These are phyloP conservation scores for Cryptococcus sp. DNA, from an alignment of 1,284 basidiomycete species.

Conservation along the genomic window DNA sequence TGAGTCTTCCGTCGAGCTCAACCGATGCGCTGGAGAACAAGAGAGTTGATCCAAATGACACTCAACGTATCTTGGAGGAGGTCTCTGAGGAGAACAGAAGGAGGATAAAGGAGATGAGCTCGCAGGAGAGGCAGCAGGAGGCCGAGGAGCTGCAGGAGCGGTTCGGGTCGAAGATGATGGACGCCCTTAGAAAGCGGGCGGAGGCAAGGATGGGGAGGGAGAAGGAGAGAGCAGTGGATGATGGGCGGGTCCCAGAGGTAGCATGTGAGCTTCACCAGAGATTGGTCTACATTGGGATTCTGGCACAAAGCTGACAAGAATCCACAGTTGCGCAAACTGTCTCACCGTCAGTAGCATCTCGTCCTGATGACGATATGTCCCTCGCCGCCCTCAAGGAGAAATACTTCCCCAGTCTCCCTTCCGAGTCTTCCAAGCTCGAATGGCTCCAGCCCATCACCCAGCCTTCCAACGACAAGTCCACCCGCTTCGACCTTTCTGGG, in stretches of 20 bases:
- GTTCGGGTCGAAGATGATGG: conserved; percentile 63
- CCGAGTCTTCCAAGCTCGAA: conserved; percentile 65
- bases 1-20: too few relatives aligned
- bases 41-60: not conserved
- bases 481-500: conserved; percentile 72
- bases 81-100: conserved; percentile 56
- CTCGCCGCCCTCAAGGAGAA: conserved; percentile 53
- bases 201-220: conserved; percentile 38
- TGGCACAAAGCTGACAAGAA: not conserved
- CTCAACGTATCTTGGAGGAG: conserved; percentile 12
- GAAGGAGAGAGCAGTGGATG: conserved; percentile 3
- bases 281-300: not conserved
- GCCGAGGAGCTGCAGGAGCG: conserved; percentile 61
- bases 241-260: not conserved
- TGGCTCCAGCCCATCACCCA: conserved; percentile 62
- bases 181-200: conserved; percentile 58
- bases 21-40: too few relatives aligned
- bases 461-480: conserved; percentile 17
- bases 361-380: not conserved
- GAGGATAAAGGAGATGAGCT: conserved; percentile 58
- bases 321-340: not conserved
- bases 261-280: not conserved
- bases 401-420: conserved; percentile 69
- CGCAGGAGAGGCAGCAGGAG: conserved; percentile 60
- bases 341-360: not conserved